These are phyloP conservation scores for Arthonia radiata DNA, from an alignment of 495 filamentous ascomycete species.

Conservation along the genomic window DNA sequence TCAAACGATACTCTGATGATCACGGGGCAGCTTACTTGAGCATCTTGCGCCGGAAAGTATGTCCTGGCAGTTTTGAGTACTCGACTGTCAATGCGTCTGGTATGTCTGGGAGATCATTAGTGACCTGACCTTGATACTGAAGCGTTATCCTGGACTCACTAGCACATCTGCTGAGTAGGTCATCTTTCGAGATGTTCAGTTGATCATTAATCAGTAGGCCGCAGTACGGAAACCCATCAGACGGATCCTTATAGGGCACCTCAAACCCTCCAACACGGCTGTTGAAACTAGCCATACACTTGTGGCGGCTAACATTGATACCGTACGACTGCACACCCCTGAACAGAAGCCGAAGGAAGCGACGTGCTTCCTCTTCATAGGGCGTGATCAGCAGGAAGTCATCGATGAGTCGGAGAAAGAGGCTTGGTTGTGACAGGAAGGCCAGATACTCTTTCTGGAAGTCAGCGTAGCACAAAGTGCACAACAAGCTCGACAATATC, in stretches of 20 bases:
- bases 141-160: constrained; percentile 14
- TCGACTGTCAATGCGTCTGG: constrained; percentile 58
- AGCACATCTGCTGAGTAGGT: constrained; percentile 20
- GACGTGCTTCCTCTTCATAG: constrained; percentile 30
- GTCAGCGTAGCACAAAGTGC: constrained; percentile 85
- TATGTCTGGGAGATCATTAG: constrained; percentile 9
- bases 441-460: constrained; percentile 43
- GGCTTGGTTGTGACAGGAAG: constrained; percentile 36
- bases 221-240: constrained; percentile 57
- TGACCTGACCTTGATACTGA: not conserved
- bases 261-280: constrained; percentile 26
- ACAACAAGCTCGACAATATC: constrained; percentile 58
- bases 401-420: constrained; percentile 66
- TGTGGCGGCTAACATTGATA: constrained; percentile 46
- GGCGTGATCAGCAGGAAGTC: constrained; percentile 80
- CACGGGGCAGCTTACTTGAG: constrained; percentile 21
- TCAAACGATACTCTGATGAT: not conserved
- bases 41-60: constrained; percentile 55
- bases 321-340: constrained; percentile 54
- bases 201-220: constrained; percentile 49
- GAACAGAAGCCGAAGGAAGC: constrained; percentile 61
- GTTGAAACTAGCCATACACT: constrained; percentile 73
- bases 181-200: constrained; percentile 45
- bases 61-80: constrained; percentile 37
- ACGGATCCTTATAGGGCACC: constrained; percentile 25